Evolutionary conservation across 2,329 filamentous ascomycete genomes (phyloP).

Genomic region (Pseudogymnoascus sp.): DNA sequence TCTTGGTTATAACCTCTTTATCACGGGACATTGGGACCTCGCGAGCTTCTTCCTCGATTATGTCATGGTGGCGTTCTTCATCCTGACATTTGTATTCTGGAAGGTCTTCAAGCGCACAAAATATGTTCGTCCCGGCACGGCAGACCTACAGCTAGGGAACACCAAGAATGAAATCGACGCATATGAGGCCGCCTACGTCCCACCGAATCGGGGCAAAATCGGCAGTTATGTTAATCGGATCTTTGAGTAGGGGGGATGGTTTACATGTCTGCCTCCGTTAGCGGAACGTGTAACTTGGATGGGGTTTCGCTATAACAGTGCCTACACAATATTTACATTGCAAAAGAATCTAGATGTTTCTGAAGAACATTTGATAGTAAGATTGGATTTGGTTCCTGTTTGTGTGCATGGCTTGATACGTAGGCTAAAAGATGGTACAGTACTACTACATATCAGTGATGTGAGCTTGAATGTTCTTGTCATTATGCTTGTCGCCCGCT

Average conservation of each 20-base stretch:
- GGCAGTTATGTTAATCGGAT: conserved; percentile 4
- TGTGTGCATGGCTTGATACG: neutral
- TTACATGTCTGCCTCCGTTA: neutral
- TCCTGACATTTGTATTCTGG: conserved; percentile 58
- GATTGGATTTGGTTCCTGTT: neutral
- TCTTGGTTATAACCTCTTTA: conserved; percentile 68
- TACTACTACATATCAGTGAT: neutral
- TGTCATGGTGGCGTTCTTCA: conserved; percentile 60
- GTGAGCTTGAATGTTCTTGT: neutral
- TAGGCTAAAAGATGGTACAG: neutral
- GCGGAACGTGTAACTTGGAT: neutral
- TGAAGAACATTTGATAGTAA: neutral
- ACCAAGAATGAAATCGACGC: conserved; percentile 13
- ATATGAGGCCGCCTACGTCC: conserved; percentile 8
- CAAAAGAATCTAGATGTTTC: neutral
- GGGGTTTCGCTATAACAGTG: neutral
- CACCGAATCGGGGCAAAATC: conserved; percentile 1
- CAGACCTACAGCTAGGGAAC: conserved; percentile 27
- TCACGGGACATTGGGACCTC: conserved; percentile 60
- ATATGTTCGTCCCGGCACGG: conserved; percentile 28
- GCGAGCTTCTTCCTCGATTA: conserved; percentile 68
- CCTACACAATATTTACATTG: neutral
- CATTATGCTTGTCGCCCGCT: neutral
- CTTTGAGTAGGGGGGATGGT: conserved; percentile 4
- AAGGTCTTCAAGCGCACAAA: conserved; percentile 61